Conservation (phyloP, 2,329 filamentous ascomycete genomes). For the Geosmithia morbida region DNA sequence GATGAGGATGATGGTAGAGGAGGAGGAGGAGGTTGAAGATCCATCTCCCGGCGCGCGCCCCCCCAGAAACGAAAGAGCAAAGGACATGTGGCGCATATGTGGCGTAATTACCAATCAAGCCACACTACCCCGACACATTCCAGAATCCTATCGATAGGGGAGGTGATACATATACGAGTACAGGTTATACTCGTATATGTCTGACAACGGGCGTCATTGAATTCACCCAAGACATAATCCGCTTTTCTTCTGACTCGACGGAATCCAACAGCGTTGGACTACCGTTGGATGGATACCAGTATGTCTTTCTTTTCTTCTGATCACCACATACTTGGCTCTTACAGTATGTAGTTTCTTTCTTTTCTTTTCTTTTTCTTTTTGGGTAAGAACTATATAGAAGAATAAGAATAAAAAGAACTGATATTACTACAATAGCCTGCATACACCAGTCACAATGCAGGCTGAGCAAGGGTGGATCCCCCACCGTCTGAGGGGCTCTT, state of each 20-base stretch:
- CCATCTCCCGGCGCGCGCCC: neutral
- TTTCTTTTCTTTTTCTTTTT: neutral
- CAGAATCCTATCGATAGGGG: neutral
- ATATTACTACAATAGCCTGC: neutral
- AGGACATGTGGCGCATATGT: neutral
- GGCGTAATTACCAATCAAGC: neutral
- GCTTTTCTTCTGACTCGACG: neutral
- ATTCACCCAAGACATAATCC: neutral
- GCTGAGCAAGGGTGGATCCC: neutral
- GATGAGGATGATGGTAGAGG: neutral
- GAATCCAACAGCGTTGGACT: neutral
- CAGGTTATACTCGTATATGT: no score
- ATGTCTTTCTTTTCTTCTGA: no score
- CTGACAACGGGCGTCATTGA: neutral
- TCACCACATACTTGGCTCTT: no score
- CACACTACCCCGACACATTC: neutral
- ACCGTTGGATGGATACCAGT: no score
- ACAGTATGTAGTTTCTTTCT: neutral
- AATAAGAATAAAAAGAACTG: neutral
- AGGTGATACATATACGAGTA: no score
- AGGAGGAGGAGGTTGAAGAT: neutral
- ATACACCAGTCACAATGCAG: neutral
- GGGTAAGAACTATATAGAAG: no score
- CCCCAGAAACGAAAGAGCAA: neutral
- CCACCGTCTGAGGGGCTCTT: neutral